phyloP scores from a whole-genome alignment of 1,284 basidiomycete species.

The Vanrija humicola region DNA sequence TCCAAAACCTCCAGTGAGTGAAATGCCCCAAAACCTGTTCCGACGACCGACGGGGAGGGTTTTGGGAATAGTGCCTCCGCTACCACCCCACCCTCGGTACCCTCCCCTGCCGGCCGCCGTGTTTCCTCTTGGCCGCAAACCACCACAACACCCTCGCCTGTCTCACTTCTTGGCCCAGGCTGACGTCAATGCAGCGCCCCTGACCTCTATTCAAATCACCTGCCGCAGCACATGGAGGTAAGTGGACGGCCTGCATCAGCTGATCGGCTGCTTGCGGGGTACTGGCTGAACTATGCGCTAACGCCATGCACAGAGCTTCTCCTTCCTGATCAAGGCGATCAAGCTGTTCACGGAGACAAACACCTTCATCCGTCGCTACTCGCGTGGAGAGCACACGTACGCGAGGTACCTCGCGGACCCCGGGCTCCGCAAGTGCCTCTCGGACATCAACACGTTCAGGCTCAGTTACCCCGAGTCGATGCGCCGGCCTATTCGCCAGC shows the following conservation, averaged over 20 bases:
- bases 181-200: slow-evolving; percentile 11
- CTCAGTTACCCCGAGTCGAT: slow-evolving; percentile 32
- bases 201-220: slow-evolving; percentile 19
- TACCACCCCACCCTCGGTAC: no score
- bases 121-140: no score
- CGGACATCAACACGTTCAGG: slow-evolving; percentile 37
- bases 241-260: neutral
- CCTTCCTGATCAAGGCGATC: slow-evolving; percentile 63
- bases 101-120: no score
- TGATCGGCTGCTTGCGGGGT: no score
- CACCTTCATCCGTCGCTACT: slow-evolving; percentile 34
- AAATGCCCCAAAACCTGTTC: neutral
- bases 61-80: no score
- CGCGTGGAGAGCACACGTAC: slow-evolving; percentile 26
- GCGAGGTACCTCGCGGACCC: slow-evolving; percentile 32
- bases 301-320: slow-evolving; percentile 53
- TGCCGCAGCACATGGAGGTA: slow-evolving; percentile 29
- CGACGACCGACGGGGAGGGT: no score
- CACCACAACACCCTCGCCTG: no score
- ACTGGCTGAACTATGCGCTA: slow-evolving; percentile 51
- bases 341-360: slow-evolving; percentile 52
- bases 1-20: slow-evolving; percentile 29
- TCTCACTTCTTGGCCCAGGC: neutral
- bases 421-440: slow-evolving; percentile 23
- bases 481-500: slow-evolving; percentile 23